phyloP scores from a whole-genome alignment of 768 basidiomycete species.

The Hirschioporus abietinus region DNA sequence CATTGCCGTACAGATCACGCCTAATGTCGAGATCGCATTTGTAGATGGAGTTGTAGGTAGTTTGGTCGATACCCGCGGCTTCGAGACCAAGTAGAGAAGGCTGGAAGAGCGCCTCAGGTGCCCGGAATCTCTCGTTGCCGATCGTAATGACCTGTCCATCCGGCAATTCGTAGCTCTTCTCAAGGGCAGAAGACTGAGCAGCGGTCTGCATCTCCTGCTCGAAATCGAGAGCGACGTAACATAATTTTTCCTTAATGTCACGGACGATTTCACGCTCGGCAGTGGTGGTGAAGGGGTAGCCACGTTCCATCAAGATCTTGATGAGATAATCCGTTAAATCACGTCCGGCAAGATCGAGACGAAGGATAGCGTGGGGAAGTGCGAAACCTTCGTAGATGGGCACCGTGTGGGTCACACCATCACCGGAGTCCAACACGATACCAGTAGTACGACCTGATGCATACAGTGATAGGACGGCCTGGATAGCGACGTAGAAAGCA shows the following conservation, averaged over 20 bases:
- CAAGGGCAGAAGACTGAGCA: slow-evolving; percentile 56
- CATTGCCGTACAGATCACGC: slow-evolving; percentile 51
- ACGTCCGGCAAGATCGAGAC: slow-evolving; percentile 62
- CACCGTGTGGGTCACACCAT: slow-evolving; percentile 67
- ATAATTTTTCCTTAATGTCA: slow-evolving; percentile 79
- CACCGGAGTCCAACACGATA: slow-evolving; percentile 73
- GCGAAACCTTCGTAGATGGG: slow-evolving; percentile 71
- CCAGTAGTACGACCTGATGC: slow-evolving; percentile 68
- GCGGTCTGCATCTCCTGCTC: slow-evolving; percentile 71
- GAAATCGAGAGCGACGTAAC: slow-evolving; percentile 69
- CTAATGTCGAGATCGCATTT: slow-evolving; percentile 61
- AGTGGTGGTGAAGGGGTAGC: slow-evolving; percentile 59
- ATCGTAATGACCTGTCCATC: slow-evolving; percentile 69
- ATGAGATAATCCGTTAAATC: slow-evolving; percentile 57
- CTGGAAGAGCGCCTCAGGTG: slow-evolving; percentile 93
- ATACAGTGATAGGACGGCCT: slow-evolving; percentile 81
- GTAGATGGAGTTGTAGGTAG: slow-evolving; percentile 83
- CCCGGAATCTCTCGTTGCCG: slow-evolving; percentile 91
- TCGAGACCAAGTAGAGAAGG: slow-evolving; percentile 82
- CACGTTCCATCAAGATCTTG: slow-evolving; percentile 54
- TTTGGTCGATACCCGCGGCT: slow-evolving; percentile 76
- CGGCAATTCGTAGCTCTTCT: slow-evolving; percentile 69
- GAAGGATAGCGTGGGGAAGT: slow-evolving; percentile 63
- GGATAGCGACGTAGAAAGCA: slow-evolving; percentile 89
- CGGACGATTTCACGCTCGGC: slow-evolving; percentile 58